phyloP scores from a whole-genome alignment of 352 stramenopile genomes.

The Globisporangium polare region DNA sequence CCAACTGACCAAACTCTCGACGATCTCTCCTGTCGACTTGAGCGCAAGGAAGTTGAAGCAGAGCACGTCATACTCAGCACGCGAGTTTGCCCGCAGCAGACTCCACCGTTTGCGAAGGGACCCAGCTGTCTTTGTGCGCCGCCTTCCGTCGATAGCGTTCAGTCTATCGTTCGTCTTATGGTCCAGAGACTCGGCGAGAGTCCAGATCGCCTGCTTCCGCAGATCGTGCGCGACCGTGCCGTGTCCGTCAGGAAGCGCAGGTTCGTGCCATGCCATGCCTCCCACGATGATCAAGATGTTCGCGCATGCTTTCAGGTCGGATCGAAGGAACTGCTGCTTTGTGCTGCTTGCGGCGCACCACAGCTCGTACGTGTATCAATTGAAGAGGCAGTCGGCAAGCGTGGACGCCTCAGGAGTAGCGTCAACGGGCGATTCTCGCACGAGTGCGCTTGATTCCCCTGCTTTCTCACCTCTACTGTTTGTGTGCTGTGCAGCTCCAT shows the following conservation, averaged over 20 bases:
- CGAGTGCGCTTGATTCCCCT: not conserved
- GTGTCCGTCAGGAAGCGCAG: not conserved
- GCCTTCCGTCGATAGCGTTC: slow-evolving; percentile 3
- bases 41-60: not conserved
- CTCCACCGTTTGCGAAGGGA: slow-evolving; percentile 13
- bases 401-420: not conserved
- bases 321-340: slow-evolving; percentile 13
- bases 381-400: slow-evolving; percentile 12
- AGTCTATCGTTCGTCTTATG: slow-evolving; percentile 7
- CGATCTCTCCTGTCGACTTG: not conserved
- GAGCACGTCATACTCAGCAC: slow-evolving; percentile 4
- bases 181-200: slow-evolving; percentile 11
- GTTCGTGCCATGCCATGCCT: not conserved
- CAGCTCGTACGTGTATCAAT: slow-evolving; percentile 9
- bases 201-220: slow-evolving; percentile 18
- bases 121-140: slow-evolving; percentile 7
- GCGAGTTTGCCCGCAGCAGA: not conserved
- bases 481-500: not conserved
- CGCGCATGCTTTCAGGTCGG: slow-evolving; percentile 13
- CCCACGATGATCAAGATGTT: slow-evolving; percentile 14
- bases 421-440: not conserved
- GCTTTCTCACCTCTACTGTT: not conserved
- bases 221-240: slow-evolving; percentile 2
- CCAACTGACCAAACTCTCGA: no score
- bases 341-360: slow-evolving; percentile 13